Percentiles rank a stretch among this genome's conserved stretches.
Evolutionary conservation across 2,329 filamentous ascomycete genomes (phyloP).

Genomic region (Fusarium hostae): DNA sequence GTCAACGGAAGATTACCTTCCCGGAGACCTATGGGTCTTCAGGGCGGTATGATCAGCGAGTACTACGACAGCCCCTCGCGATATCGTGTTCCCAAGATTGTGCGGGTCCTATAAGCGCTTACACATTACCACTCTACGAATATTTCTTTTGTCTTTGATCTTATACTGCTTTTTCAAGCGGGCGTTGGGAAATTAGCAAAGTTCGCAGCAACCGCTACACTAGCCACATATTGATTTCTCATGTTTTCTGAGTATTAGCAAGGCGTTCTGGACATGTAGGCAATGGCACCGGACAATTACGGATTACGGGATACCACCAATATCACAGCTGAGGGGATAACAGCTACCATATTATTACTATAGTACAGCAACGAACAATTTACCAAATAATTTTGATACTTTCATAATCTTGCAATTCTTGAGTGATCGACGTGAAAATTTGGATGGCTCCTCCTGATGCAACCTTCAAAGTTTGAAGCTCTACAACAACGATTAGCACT

Average conservation of each 20-base stretch:
- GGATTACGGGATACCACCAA: conserved; percentile 31
- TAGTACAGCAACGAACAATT: conserved; percentile 25
- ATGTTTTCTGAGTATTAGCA: conserved; percentile 28
- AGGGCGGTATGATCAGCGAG: conserved; percentile 38
- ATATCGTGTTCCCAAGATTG: conserved; percentile 37
- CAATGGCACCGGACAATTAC: conserved; percentile 22
- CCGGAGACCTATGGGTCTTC: conserved; percentile 23
- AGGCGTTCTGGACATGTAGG: conserved; percentile 31
- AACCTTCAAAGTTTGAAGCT: background rate
- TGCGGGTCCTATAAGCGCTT: conserved; percentile 29
- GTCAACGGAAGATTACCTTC: conserved; percentile 11
- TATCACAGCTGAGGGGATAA: conserved; percentile 22
- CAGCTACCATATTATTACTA: conserved; percentile 32
- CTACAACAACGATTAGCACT: background rate
- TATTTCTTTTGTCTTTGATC: conserved; percentile 9
- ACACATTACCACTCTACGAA: conserved; percentile 3
- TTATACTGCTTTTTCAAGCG: conserved; percentile 4
- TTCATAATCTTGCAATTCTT: background rate
- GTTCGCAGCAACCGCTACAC: conserved; percentile 25
- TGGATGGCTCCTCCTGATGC: background rate
- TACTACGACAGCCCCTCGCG: conserved; percentile 40
- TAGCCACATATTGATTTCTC: conserved; percentile 9
- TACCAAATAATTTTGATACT: background rate
- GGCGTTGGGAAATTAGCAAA: conserved; percentile 14
- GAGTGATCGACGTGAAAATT: conserved; percentile 18